Evolutionary conservation across 805 yeast genomes (phyloP), one percentile per base, ranked within the genome.

Genomic region (Barnettozyma botsteinii): DNA sequence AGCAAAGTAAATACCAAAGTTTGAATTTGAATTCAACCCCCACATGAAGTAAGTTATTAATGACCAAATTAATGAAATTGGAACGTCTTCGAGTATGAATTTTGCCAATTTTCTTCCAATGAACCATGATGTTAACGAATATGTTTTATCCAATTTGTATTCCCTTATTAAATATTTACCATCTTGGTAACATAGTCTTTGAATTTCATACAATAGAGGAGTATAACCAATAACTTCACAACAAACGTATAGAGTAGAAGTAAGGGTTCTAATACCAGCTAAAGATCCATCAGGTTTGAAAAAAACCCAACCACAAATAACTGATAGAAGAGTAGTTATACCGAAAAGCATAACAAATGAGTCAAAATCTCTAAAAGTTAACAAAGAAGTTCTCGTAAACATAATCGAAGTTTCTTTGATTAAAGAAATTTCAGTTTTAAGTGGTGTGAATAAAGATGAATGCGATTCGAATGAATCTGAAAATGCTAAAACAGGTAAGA

Each of bases 281-380:
- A 79, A 47, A 11, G 75, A 66, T 3, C 71, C 68, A 15, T 70
- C 74, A 4, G 88, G 88, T 48, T 73, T 73, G 55, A 61, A 81
- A 52, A 80, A 86, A 31, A 86, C 70, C 88, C 93, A 84, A 0
- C 95, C 95, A 31, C 73, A 62, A n/a, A 78, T 62, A 2, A 77
- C 53, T 0, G 87, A 82, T 46, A 84, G 48, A 0, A 73, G 38
- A 29, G 44, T 31, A 3, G 79, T 73, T n/a, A 66, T 70, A 17
- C 66, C 46, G 7, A 77, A 57, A 3, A 72, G 56, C 28, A 65
- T 73, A 5, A 63, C 33, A 11, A 69, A 54, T 0, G 80, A 77
- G 37, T 71, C 58, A 12, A 71, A 69, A 54, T 80, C 85, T 45
- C 83, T 62, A 4, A 55, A 40, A 21, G 77, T 72, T 7, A 76